These are phyloP conservation scores for Quercus engelmannii DNA, from an alignment of 306 rosid genomes.

Conservation along the genomic window DNA sequence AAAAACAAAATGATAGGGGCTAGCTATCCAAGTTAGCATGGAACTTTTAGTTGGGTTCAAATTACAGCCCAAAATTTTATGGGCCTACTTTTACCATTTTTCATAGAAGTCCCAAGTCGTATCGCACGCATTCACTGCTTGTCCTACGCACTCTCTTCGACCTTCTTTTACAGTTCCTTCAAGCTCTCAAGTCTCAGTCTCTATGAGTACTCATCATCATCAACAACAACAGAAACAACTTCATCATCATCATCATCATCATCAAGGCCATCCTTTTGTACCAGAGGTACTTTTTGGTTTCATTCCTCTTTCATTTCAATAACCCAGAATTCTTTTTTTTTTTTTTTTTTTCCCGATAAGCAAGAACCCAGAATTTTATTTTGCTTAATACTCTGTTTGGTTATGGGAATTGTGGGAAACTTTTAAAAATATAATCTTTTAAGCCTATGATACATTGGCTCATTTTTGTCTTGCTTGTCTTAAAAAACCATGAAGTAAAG, in stretches of 20 bases:
- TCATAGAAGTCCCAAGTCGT: background rate
- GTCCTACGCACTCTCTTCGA: conserved; percentile 36
- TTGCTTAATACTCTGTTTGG: background rate
- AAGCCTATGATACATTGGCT: background rate
- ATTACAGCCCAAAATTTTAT: background rate
- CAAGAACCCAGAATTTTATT: conserved; percentile 1
- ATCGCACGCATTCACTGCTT: conserved; percentile 38
- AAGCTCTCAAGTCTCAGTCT: conserved; percentile 28
- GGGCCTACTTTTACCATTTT: background rate
- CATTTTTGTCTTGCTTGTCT: background rate
- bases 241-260: background rate
- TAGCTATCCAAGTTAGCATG: background rate
- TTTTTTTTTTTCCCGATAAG: background rate
- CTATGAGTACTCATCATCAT: conserved; percentile 16
- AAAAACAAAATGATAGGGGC: background rate
- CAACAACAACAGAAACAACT: no score
- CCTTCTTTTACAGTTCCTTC: conserved; percentile 29
- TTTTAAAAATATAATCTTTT: background rate
- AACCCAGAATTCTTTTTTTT: no score
- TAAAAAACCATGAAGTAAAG: background rate
- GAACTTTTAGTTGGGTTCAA: background rate
- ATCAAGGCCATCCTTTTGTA: conserved; percentile 50
- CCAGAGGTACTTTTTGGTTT: conserved; percentile 47
- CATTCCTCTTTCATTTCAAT: background rate
- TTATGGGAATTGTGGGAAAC: background rate